Percentiles rank a stretch among this genome's conserved stretches.
Evolutionary conservation across 1,139 yeast species (phyloP).

Genomic region (Zhuliangozyma parablackwelliae): DNA sequence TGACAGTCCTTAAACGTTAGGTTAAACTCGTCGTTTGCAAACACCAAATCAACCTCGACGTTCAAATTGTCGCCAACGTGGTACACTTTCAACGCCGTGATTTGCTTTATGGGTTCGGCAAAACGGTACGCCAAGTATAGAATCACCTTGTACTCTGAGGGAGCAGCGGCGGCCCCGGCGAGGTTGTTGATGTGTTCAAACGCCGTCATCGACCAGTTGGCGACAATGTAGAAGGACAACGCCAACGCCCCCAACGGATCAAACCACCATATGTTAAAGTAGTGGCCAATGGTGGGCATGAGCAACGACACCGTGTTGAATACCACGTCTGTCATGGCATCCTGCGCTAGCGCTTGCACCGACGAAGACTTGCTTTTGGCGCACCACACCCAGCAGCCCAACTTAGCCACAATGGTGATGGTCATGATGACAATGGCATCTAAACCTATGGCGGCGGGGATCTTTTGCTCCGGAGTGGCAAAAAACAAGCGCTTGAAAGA

Average conservation of each 20-base stretch:
- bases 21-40: constrained; percentile 41
- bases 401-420: constrained; percentile 55
- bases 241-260: constrained; percentile 67
- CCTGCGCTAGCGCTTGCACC: constrained; percentile 77
- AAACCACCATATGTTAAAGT: constrained; percentile 58
- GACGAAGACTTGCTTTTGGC: constrained; percentile 59
- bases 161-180: constrained; percentile 69
- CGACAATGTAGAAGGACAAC: constrained; percentile 58
- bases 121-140: constrained; percentile 65
- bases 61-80: constrained; percentile 76
- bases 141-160: constrained; percentile 60
- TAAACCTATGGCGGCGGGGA: constrained; percentile 46
- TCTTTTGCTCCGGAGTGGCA: constrained; percentile 24
- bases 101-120: constrained; percentile 60
- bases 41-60: constrained; percentile 72
- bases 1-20: constrained; percentile 64
- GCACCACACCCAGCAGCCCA: constrained; percentile 65
- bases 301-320: constrained; percentile 66
- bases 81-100: constrained; percentile 67
- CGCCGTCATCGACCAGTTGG: constrained; percentile 62
- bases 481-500: constrained; percentile 39
- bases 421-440: constrained; percentile 61
- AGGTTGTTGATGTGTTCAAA: constrained; percentile 69
- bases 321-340: constrained; percentile 72
- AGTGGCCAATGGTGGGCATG: constrained; percentile 62